Evolutionary conservation across 78 protist genomes (phyloP).

Genomic region (Dictyostelium purpureum): DNA sequence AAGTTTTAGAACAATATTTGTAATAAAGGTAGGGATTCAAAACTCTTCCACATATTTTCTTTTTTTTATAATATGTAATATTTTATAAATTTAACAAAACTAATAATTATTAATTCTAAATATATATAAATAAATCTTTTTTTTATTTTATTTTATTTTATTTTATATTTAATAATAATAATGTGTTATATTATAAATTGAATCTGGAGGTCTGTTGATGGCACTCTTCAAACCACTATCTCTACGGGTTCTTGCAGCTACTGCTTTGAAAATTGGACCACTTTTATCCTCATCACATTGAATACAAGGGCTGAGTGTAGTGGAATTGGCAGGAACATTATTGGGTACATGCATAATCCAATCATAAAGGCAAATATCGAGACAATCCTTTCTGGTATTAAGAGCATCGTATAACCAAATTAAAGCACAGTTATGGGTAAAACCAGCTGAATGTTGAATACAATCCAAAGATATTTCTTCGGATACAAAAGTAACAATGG

Average conservation of each 20-base stretch:
- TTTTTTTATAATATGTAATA: too few species aligned
- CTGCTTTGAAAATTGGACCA: constrained; percentile 82
- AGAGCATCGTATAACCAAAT: constrained; percentile 81
- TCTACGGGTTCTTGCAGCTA: constrained; percentile 80
- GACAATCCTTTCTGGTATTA: constrained; percentile 70
- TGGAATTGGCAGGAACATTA: constrained; percentile 80
- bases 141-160: too few species aligned
- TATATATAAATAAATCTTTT: too few species aligned
- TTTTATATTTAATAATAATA: constrained; percentile 61
- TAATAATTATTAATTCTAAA: too few species aligned
- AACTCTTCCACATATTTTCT: too few species aligned
- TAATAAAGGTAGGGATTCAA: too few species aligned
- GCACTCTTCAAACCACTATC: constrained; percentile 79
- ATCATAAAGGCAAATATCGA: constrained; percentile 67
- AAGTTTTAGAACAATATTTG: too few species aligned
- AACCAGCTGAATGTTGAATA: constrained; percentile 56
- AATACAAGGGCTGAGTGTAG: constrained; percentile 67
- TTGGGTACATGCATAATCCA: constrained; percentile 65
- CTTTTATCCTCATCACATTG: constrained; percentile 86
- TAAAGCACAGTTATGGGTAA: constrained; percentile 69
- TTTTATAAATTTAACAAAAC: too few species aligned
- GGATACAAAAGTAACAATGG: constrained; percentile 38
- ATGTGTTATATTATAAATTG: constrained; percentile 74
- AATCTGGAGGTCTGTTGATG: constrained; percentile 81
- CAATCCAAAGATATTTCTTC: constrained; percentile 54